Percentiles rank a stretch among this genome's conserved stretches.
Conservation (phyloP, 768 basidiomycete species). For the Tricholoma terreum region DNA sequence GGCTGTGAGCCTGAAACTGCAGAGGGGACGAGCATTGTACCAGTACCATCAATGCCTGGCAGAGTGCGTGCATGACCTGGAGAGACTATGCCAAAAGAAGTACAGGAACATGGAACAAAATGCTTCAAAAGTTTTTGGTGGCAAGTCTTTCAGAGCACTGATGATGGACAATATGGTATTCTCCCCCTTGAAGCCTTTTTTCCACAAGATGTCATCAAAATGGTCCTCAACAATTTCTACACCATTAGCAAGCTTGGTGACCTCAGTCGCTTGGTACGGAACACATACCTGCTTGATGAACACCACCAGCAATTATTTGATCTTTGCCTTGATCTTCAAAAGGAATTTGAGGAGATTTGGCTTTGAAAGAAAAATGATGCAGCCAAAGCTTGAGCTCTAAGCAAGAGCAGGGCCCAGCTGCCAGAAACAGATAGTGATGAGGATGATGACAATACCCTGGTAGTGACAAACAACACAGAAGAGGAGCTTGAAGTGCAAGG, state of each 20-base stretch:
- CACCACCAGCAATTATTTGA: not conserved
- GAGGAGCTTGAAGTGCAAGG: not conserved
- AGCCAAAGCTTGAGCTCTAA: not conserved
- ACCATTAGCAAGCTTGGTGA: not conserved
- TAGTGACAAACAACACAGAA: not conserved
- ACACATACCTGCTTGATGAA: not conserved
- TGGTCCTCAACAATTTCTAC: not conserved
- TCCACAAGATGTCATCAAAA: not conserved
- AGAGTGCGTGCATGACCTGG: not conserved
- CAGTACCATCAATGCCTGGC: not conserved
- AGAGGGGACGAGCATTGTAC: not conserved
- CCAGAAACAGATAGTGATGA: not conserved
- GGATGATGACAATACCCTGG: not conserved
- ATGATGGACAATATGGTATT: slow-evolving; percentile 9
- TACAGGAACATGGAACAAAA: not conserved
- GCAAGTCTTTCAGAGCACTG: slow-evolving; percentile 9
- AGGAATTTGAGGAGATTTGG: not conserved
- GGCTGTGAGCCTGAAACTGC: not conserved
- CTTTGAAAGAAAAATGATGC: not conserved
- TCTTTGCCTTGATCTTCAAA: not conserved
- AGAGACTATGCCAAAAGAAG: not conserved
- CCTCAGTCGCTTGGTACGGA: not conserved
- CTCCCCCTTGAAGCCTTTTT: not conserved
- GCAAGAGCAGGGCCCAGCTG: not conserved
- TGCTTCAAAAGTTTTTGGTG: not conserved